Percentiles rank a stretch among this genome's conserved stretches.
These are phyloP conservation scores for Crinitomyces ghanaensis DNA, from an alignment of 805 yeast species.

Conservation along the genomic window DNA sequence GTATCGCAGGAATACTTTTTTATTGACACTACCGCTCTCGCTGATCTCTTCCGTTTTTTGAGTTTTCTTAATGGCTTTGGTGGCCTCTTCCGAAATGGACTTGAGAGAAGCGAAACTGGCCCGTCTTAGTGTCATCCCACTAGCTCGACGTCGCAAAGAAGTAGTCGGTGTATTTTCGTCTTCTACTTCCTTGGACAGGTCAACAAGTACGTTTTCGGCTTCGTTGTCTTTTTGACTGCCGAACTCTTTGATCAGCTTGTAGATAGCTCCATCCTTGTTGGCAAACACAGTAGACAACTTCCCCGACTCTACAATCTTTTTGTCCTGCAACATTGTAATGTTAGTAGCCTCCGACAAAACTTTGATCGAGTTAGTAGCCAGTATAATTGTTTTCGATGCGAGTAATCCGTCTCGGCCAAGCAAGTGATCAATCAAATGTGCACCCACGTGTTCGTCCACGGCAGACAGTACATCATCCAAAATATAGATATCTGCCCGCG, in stretches of 20 bases:
- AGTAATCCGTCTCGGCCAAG: constrained; percentile 66
- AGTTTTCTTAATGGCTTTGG: constrained; percentile 3
- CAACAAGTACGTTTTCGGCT: constrained; percentile 34
- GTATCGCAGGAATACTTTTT: constrained; percentile 59
- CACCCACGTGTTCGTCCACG: constrained; percentile 93
- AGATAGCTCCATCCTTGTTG: constrained; percentile 50
- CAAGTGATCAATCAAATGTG: constrained; percentile 60
- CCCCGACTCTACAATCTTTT: constrained; percentile 38
- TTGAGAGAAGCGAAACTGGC: constrained; percentile 6
- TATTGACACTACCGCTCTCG: constrained; percentile 55
- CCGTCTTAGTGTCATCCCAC: constrained; percentile 7
- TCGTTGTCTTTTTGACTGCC: constrained; percentile 47
- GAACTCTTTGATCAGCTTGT: constrained; percentile 48
- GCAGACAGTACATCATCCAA: constrained; percentile 91
- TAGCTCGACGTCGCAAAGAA: constrained; percentile 4
- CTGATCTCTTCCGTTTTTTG: constrained; percentile 4
- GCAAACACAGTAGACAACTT: constrained; percentile 10
- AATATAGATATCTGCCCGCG: constrained; percentile 67
- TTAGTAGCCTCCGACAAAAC: constrained; percentile 37
- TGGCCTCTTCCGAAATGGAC: constrained; percentile 3
- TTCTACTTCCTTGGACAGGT: background rate
- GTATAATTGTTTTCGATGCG: constrained; percentile 52
- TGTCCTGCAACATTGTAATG: constrained; percentile 42
- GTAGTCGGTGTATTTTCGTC: background rate
- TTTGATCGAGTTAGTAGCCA: constrained; percentile 72